Evolutionary conservation across 2,329 filamentous ascomycete species (phyloP).

Genomic region (Cytospora piceae): DNA sequence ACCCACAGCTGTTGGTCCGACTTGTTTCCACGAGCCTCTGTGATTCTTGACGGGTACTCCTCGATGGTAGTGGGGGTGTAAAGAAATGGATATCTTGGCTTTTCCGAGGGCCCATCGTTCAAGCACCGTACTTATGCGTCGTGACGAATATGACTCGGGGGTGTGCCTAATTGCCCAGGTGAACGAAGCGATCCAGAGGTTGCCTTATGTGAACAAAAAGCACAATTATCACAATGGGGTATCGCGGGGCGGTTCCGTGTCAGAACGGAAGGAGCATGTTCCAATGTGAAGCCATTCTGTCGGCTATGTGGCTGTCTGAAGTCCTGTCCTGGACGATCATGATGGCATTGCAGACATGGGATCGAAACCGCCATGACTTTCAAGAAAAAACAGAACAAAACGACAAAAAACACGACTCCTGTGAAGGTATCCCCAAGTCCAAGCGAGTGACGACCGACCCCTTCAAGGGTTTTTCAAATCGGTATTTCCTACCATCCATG

Average conservation of each 20-base stretch:
- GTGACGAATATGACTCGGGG: not conserved
- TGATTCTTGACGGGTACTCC: not conserved
- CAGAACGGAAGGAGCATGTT: not conserved
- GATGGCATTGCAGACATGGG: no score
- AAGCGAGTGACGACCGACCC: not conserved
- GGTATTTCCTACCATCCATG: not conserved
- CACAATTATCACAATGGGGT: not conserved
- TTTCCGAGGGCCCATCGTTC: not conserved
- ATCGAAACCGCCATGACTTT: no score
- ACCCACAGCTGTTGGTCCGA: not conserved
- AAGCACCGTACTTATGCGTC: not conserved
- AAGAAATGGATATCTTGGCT: not conserved
- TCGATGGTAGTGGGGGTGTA: not conserved
- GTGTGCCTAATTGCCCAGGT: not conserved
- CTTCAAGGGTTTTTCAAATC: not conserved
- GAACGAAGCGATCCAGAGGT: not conserved
- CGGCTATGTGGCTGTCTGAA: not conserved
- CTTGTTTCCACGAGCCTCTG: not conserved
- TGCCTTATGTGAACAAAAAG: not conserved
- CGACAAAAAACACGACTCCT: not conserved
- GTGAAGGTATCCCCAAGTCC: not conserved
- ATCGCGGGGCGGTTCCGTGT: not conserved
- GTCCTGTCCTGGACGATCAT: not conserved
- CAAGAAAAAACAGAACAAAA: no score
- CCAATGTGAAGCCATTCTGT: not conserved